A percentile compares a stretch with the other conserved stretches of the same genome.
These are phyloP conservation scores for Fusarium proliferatum DNA, from an alignment of 2,329 filamentous ascomycete genomes.

Conservation along the genomic window DNA sequence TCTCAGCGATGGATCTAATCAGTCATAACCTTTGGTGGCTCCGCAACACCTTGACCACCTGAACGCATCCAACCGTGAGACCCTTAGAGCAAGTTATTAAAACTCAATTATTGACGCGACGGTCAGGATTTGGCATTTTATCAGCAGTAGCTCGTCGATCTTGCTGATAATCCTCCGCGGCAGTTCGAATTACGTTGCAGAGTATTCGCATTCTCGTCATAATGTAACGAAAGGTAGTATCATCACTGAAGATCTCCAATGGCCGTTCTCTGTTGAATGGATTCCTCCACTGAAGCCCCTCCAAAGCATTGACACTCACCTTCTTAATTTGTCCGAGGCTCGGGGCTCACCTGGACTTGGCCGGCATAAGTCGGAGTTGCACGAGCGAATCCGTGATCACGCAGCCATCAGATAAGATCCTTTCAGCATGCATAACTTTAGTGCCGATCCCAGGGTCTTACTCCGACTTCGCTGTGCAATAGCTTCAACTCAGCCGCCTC, in stretches of 20 bases:
- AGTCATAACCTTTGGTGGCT: conserved; percentile 22
- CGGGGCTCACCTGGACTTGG: conserved; percentile 22
- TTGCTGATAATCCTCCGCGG: not conserved
- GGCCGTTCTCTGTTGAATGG: not conserved
- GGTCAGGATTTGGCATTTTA: conserved; percentile 3
- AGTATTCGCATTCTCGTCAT: conserved; percentile 10
- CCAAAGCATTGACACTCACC: conserved; percentile 16
- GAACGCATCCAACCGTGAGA: not conserved
- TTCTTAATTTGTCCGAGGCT: conserved; percentile 12
- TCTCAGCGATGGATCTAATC: conserved; percentile 16
- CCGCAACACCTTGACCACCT: conserved; percentile 24
- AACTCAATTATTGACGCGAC: conserved; percentile 9
- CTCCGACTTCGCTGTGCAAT: conserved; percentile 41
- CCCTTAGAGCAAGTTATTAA: not conserved
- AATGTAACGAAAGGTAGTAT: conserved; percentile 13
- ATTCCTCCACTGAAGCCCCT: conserved; percentile 23
- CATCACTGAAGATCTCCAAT: conserved; percentile 21
- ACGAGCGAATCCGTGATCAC: conserved; percentile 26
- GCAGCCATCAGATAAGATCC: conserved; percentile 27
- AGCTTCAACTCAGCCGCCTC: conserved; percentile 23
- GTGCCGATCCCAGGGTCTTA: conserved; percentile 23
- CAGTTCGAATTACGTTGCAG: conserved; percentile 17
- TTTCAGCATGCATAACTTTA: conserved; percentile 16
- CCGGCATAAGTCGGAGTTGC: conserved; percentile 39
- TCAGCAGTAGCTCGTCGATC: not conserved